These are phyloP conservation scores for Diaporthe capsici DNA, from an alignment of 2,329 filamentous ascomycete genomes.

Conservation along the genomic window DNA sequence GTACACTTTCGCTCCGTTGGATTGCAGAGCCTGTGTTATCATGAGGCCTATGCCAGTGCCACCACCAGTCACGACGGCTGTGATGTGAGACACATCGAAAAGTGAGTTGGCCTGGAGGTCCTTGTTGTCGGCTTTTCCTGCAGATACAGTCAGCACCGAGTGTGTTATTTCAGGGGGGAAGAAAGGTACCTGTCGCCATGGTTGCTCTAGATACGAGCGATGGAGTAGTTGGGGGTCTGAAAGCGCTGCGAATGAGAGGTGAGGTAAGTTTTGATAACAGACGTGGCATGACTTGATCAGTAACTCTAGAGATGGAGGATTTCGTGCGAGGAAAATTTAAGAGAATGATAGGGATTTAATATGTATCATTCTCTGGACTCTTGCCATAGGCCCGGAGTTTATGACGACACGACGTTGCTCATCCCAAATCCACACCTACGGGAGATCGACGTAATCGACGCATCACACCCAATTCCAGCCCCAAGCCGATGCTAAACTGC, in stretches of 20 bases:
- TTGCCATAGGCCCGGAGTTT: background rate
- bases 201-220: conserved; percentile 23
- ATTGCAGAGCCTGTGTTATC: conserved; percentile 38
- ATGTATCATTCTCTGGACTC: background rate
- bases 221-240: background rate
- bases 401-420: conserved; percentile 25
- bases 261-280: background rate
- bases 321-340: background rate
- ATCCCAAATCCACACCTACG: background rate
- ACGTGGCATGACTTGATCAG: conserved; percentile 14
- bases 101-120: conserved; percentile 33
- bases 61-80: conserved; percentile 37
- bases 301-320: background rate
- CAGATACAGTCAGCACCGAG: background rate
- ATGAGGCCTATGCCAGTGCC: conserved; percentile 38
- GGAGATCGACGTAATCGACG: conserved; percentile 28
- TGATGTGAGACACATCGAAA: conserved; percentile 40
- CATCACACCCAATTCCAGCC: conserved; percentile 3
- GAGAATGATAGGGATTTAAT: background rate
- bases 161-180: too few relatives aligned
- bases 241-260: conserved; percentile 22
- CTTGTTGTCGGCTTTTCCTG: conserved; percentile 33
- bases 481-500: background rate
- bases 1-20: conserved; percentile 38
- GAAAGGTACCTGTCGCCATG: conserved; percentile 23